Evolutionary conservation across 768 basidiomycete genomes (phyloP), one percentile per base, ranked within the genome.

Genomic region (Astraeus odoratus): DNA sequence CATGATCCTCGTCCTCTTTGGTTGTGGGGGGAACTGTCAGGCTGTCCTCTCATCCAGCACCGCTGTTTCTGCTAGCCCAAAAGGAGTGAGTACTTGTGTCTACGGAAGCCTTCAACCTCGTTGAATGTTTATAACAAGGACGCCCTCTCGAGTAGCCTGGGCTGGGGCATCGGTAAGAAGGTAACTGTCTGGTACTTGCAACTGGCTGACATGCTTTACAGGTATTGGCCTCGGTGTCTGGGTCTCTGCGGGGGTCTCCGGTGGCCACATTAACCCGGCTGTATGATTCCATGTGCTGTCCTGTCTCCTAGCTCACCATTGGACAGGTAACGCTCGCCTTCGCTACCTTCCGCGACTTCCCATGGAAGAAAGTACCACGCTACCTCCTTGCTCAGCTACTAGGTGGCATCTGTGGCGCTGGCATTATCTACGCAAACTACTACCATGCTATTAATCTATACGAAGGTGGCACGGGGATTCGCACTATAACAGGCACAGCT

Each of bases 301-400:
- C 34, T 16, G 43, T 16, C 30, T n/a, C 6, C 23, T 16, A 15
- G 24, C 43, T 55, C n/a, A 57, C 22, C 27, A 22, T 31, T n/a
- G 8, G 4, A 24, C 19, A 83, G 81, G 72, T 89, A 20, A 91
- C 88, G 15, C 62, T 91, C 40, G 72, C 78, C 12, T 56, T 88
- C 36, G 84, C 83, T 4, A 68, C 76, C 2, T 79, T 80, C 60
- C 78, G 87, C 50, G 73, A 72, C 37, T 89, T 91, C 63, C 85
- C 88, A 0, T 84, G 84, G 82, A 73, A 71, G 52, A 90, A 90
- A 58, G 88, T 88, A 0, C 88, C 88, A 0, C 71, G 53, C 18
- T 88, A 80, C 58, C 74, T 84, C 37, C 55, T 78, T 39, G 74
- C 80, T 0, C 84, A 86, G 57, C 46, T 81, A 16, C 58, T 85